Base-by-base conservation (phyloP, 2,329 filamentous ascomycete species). In the Cladosporium halotolerans region DNA sequence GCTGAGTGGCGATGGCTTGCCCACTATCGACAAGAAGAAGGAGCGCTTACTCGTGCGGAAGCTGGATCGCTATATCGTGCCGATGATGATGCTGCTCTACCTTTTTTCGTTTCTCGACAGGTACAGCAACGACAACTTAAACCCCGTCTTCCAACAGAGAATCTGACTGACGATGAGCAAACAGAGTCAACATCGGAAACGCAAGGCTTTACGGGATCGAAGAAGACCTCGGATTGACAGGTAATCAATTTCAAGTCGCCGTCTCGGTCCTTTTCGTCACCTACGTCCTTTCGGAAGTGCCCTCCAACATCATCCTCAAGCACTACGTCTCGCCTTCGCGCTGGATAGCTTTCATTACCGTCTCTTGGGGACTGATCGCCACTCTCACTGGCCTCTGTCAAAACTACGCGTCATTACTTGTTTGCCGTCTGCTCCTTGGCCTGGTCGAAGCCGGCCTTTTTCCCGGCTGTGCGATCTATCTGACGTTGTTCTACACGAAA, bases 401-500 rank as follows among this genome's bases (percentile, higher is more conserved):
- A 39, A 83, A 74, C 56, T 89, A 84, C 63, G 80, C 75, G 41
- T 76, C 79, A 2, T 72, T 91, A 3, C 71, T 90, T n/a, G 85
- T 79, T 5, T 84, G 82, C 58, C 82, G 86, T 4, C 64, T 90
- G 0, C 70, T 89, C 11, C 78, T 90, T 0, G 86, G 86, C 4
- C 74, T 79, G 6, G 76, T 88, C 38, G 85, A 88, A 68, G 84
- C 84, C 0, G 85, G 85, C 0, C 71, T 88, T 0, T 88, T 88
- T 58, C 85, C 86, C 0, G 85, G 85, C 0, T 55, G 86, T 58
- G 83, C 80, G 4, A 70, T 85, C 14, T 88, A 88, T 60, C 75
- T 90, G 14, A 89, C 86, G 0, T 79, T 89, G 59, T 89, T 88
- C 73, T 90, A 90, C 71, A 86, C 82, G 44, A 86, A 85, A 63